A percentile compares a stretch with the other conserved stretches of the same genome.
phyloP scores from a whole-genome alignment of 345 rosid species.

The Carallia pectinifolia region DNA sequence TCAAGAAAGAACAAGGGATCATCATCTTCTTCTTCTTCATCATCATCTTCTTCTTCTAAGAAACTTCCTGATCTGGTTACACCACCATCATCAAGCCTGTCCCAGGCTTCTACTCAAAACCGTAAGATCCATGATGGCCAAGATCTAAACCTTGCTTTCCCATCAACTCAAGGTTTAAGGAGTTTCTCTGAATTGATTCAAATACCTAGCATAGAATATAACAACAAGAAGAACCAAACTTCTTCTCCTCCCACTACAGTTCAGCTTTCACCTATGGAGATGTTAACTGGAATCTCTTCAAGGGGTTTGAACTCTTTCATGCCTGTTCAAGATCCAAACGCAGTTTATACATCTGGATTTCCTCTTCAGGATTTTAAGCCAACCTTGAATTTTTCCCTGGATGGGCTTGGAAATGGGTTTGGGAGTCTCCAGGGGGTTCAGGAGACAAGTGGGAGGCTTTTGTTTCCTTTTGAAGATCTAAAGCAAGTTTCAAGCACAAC shows the following conservation, averaged over 20 bases:
- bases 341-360: conserved; percentile 49
- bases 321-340: conserved; percentile 59
- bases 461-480: conserved; percentile 94
- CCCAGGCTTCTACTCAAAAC: conserved; percentile 39
- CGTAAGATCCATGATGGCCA: conserved; percentile 60
- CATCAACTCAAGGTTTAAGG: conserved; percentile 45
- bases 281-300: conserved; percentile 59
- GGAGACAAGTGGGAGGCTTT: conserved; percentile 53
- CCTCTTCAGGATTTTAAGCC: conserved; percentile 85
- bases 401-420: conserved; percentile 60
- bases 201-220: conserved; percentile 35
- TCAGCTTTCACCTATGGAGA: conserved; percentile 65
- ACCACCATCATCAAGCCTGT: conserved; percentile 41
- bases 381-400: conserved; percentile 69
- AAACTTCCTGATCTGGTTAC: conserved; percentile 65
- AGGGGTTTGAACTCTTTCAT: conserved; percentile 62
- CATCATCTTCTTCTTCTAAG: conserved; percentile 42
- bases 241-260: conserved; percentile 29
- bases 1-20: conserved; percentile 97
- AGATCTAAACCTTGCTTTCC: conserved; percentile 80
- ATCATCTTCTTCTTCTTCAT: conserved; percentile 38
- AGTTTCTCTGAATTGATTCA: conserved; percentile 66
- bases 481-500: conserved; percentile 63
- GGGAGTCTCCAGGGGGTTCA: conserved; percentile 48
- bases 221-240: conserved; percentile 34